Conservation (phyloP, 352 stramenopile genomes). For the Globisporangium cylindrosporum region DNA sequence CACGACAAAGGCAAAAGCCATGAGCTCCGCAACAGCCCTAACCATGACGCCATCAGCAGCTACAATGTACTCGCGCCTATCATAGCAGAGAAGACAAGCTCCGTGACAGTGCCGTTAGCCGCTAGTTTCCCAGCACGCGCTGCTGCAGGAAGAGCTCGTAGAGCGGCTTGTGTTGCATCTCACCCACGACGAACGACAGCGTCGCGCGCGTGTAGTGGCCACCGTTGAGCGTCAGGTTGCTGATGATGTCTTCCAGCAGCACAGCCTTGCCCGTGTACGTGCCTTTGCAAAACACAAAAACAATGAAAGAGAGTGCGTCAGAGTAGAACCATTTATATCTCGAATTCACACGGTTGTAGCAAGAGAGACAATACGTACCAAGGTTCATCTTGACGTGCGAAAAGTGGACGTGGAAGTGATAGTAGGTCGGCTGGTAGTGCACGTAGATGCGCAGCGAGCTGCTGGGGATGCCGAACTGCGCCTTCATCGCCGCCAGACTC, state of each 20-base stretch:
- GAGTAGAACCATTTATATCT: neutral
- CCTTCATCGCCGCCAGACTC: conserved; percentile 44
- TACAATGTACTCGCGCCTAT: too few relatives aligned
- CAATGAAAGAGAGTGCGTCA: neutral
- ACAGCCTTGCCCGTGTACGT: conserved; percentile 79
- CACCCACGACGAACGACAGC: conserved; percentile 70
- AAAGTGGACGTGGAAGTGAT: conserved; percentile 88
- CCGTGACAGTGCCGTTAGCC: too few relatives aligned
- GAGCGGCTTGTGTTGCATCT: conserved; percentile 79
- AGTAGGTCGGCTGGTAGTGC: conserved; percentile 89
- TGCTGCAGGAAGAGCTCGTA: conserved; percentile 62
- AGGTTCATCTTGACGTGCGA: conserved; percentile 81
- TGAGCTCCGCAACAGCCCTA: neutral
- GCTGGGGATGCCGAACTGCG: conserved; percentile 50
- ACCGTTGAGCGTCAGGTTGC: conserved; percentile 62
- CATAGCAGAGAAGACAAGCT: too few relatives aligned
- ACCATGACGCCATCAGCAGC: neutral
- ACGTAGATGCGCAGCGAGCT: conserved; percentile 80
- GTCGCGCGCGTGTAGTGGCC: conserved; percentile 74
- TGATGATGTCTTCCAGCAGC: conserved; percentile 82
- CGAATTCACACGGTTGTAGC: neutral
- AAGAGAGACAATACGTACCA: conserved; percentile 28
- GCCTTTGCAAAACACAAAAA: conserved; percentile 24
- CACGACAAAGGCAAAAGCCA: neutral
- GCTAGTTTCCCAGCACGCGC: conserved; percentile 21